phyloP scores from a whole-genome alignment of 257 asterid genomes.

The Solanum chiquidenum region DNA sequence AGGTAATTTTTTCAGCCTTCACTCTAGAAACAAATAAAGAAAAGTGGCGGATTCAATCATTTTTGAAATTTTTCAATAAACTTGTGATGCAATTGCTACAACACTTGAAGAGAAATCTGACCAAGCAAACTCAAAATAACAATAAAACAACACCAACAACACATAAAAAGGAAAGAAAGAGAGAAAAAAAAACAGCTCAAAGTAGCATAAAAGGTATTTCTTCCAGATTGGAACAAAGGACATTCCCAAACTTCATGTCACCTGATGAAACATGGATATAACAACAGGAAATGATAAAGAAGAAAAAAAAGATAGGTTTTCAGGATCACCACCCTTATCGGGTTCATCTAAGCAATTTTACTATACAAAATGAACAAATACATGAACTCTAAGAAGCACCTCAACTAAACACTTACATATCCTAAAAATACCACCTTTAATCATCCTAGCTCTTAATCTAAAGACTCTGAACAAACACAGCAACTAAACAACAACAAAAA shows the following conservation, averaged over 20 bases:
- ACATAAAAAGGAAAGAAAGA: background rate
- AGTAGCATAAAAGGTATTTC: background rate
- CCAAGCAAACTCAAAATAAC: background rate
- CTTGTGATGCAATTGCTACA: no score
- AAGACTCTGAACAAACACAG: background rate
- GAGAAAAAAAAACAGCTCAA: background rate
- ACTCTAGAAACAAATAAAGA: no score
- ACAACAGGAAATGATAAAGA: background rate
- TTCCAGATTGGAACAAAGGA: background rate
- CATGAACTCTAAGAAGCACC: no score
- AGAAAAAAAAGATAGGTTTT: no score
- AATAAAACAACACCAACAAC: background rate
- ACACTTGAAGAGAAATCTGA: no score
- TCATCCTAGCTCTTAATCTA: background rate
- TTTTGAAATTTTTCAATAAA: no score
- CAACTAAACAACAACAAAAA: background rate
- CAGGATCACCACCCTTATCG: background rate
- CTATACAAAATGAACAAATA: background rate
- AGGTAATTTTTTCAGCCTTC: no score
- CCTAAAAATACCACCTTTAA: background rate
- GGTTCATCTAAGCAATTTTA: background rate
- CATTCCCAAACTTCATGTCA: background rate
- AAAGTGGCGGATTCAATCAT: no score
- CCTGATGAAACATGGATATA: background rate
- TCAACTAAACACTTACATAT: background rate